These are phyloP conservation scores for Antrodiella citrinella DNA, from an alignment of 768 basidiomycete species.

Conservation along the genomic window DNA sequence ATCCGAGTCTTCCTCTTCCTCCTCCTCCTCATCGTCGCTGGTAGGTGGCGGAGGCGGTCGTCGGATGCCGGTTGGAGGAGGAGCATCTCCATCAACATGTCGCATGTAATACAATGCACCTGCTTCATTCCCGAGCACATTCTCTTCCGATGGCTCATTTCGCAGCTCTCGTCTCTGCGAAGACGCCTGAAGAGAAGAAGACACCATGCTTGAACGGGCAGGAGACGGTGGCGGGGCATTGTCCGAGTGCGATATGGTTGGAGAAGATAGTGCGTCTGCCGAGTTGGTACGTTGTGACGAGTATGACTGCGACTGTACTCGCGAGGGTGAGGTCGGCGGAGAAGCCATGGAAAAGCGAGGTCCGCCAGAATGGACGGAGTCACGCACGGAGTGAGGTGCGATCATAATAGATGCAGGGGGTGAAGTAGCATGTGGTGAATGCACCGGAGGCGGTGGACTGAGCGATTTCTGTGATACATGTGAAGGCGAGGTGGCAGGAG, in stretches of 20 bases:
- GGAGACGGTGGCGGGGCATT: not conserved
- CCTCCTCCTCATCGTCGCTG: constrained; percentile 17
- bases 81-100: constrained; percentile 33
- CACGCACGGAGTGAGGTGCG: not conserved
- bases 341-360: constrained; percentile 24
- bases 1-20: constrained; percentile 2
- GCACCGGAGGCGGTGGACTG: not conserved
- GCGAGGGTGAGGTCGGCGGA: constrained; percentile 23
- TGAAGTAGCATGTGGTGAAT: constrained; percentile 5
- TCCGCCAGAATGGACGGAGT: constrained; percentile 1
- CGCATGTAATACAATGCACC: constrained; percentile 67
- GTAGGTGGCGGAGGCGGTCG: constrained; percentile 21
- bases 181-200: not conserved
- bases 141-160: not conserved
- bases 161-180: not conserved
- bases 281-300: not conserved
- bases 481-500: constrained; percentile 9
- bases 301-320: not conserved
- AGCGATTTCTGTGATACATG: not conserved
- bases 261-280: not conserved
- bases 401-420: constrained; percentile 5
- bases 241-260: not conserved
- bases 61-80: constrained; percentile 9
- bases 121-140: constrained; percentile 41
- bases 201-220: not conserved